Evolutionary conservation across 805 yeast genomes (phyloP).

Genomic region (Kuraishia borneana): DNA sequence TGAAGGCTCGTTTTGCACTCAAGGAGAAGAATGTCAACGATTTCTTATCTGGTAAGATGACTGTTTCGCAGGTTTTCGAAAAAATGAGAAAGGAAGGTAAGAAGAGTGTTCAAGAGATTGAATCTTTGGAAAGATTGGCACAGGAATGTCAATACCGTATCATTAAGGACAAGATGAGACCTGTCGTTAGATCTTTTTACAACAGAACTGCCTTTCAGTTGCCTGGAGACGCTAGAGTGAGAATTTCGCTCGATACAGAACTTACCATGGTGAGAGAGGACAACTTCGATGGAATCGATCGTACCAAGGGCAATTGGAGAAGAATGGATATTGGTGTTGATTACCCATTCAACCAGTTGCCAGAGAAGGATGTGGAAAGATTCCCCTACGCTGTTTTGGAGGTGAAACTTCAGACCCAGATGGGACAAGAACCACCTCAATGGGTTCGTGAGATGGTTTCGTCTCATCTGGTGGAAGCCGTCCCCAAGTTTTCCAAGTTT

Average conservation of each 20-base stretch:
- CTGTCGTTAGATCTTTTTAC: slow-evolving; percentile 92
- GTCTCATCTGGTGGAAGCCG: slow-evolving; percentile 93
- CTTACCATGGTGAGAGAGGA: slow-evolving; percentile 97
- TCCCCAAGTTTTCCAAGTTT: slow-evolving; percentile 94
- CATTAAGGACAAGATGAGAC: slow-evolving; percentile 74
- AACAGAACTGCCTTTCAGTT: slow-evolving; percentile 98
- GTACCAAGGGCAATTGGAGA: slow-evolving; percentile 94
- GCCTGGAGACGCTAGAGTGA: slow-evolving; percentile 98
- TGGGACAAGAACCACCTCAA: slow-evolving; percentile 97
- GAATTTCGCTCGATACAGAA: slow-evolving; percentile 96
- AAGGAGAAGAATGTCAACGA: slow-evolving; percentile 87
- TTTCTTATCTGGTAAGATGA: slow-evolving; percentile 72
- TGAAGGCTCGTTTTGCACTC: slow-evolving; percentile 88
- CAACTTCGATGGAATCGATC: slow-evolving; percentile 83
- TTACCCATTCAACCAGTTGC: slow-evolving; percentile 83
- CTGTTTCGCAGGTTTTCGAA: slow-evolving; percentile 84
- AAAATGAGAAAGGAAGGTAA: slow-evolving; percentile 90
- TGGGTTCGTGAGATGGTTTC: slow-evolving; percentile 93
- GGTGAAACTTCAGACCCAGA: slow-evolving; percentile 92
- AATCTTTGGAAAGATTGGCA: slow-evolving; percentile 84
- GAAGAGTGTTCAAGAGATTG: slow-evolving; percentile 79
- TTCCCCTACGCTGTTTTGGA: slow-evolving; percentile 97
- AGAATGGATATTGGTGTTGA: slow-evolving; percentile 97
- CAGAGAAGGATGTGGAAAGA: slow-evolving; percentile 77
- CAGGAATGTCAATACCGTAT: slow-evolving; percentile 88